Conservation (phyloP, 192 early-diverging fungal species). For the Radiomyces spectabilis region DNA sequence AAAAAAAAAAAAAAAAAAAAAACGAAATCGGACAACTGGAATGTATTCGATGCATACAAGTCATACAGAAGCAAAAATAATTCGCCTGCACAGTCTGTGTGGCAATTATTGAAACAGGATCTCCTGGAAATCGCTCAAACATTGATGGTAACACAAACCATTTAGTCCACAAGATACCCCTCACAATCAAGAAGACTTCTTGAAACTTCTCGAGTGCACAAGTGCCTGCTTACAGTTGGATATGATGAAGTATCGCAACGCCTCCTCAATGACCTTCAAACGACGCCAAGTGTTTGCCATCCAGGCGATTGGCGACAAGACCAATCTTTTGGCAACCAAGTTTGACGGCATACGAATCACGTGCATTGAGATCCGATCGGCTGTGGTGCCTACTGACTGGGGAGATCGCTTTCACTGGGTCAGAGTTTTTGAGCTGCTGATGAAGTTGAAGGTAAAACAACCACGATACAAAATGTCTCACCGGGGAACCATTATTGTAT, state of each 20-base stretch:
- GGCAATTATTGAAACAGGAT: not conserved
- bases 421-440: no score
- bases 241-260: not conserved
- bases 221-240: not conserved
- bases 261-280: constrained; percentile 6
- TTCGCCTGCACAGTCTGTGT: not conserved
- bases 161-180: not conserved
- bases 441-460: no score
- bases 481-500: no score
- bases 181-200: constrained; percentile 5
- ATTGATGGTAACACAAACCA: not conserved
- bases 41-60: not conserved
- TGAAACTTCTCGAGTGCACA: constrained; percentile 4
- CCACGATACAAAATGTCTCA: no score
- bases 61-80: not conserved
- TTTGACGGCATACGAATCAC: no score
- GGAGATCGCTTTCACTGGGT: no score
- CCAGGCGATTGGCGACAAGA: not conserved
- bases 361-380: no score
- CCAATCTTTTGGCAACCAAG: no score
- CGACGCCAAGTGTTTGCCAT: not conserved
- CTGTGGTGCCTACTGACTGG: no score
- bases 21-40: no score
- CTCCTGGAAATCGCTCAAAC: not conserved
- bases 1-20: not conserved